A percentile compares a stretch with the other conserved stretches of the same genome.
These are phyloP conservation scores for Wickerhamomyces queroliae DNA, from an alignment of 805 yeast genomes.

Conservation along the genomic window DNA sequence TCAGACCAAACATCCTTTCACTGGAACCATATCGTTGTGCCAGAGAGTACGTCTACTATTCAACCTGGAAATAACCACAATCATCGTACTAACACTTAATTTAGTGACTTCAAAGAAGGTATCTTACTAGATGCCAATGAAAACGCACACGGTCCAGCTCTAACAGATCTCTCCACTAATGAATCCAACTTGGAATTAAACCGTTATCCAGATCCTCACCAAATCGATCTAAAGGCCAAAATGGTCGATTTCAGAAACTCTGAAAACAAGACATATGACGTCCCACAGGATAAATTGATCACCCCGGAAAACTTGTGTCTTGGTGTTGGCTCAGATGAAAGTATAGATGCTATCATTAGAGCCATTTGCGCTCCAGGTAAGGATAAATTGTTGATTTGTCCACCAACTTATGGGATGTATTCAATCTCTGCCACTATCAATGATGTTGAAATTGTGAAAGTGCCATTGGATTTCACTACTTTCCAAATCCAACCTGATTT, in stretches of 20 bases:
- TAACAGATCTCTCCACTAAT: constrained; percentile 34
- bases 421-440: constrained; percentile 84
- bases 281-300: constrained; percentile 27
- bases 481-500: constrained; percentile 57
- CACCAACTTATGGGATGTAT: constrained; percentile 99
- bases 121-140: constrained; percentile 92
- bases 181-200: constrained; percentile 59
- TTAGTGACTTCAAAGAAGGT: constrained; percentile 76
- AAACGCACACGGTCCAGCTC: constrained; percentile 87
- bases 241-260: constrained; percentile 67
- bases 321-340: constrained; percentile 97
- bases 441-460: constrained; percentile 72
- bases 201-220: constrained; percentile 98
- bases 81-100: not conserved
- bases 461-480: constrained; percentile 63
- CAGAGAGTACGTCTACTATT: constrained; percentile 50
- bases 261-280: constrained; percentile 26
- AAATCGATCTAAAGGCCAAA: constrained; percentile 63
- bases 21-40: constrained; percentile 96
- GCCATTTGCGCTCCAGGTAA: constrained; percentile 77
- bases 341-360: constrained; percentile 83
- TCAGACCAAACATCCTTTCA: constrained; percentile 78
- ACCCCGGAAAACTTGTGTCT: constrained; percentile 71
- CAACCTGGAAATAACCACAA: no score
- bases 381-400: constrained; percentile 80